A percentile compares a stretch with the other conserved stretches of the same genome.
Evolutionary conservation across 2,329 filamentous ascomycete species (phyloP).

Genomic region (Knufia fluminis): DNA sequence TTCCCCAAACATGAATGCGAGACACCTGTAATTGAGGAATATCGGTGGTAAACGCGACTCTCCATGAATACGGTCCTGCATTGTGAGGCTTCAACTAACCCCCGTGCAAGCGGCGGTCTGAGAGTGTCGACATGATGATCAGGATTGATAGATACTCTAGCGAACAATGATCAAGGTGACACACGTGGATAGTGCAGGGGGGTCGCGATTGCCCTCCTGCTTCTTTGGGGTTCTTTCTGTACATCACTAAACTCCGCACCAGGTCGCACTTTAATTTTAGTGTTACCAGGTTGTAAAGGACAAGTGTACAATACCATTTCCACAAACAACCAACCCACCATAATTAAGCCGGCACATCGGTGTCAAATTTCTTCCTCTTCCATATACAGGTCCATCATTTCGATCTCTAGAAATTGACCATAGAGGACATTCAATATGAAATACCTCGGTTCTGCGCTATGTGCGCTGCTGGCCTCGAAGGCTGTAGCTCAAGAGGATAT

Average conservation of each 20-base stretch:
- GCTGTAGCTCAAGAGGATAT: constrained; percentile 62
- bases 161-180: no score
- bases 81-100: no score
- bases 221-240: not conserved
- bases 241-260: constrained; percentile 7
- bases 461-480: constrained; percentile 56
- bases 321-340: not conserved
- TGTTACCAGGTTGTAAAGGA: constrained; percentile 7
- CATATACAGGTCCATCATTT: constrained; percentile 10
- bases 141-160: not conserved
- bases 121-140: not conserved
- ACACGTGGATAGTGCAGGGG: not conserved
- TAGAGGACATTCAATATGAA: constrained; percentile 76
- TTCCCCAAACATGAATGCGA: no score
- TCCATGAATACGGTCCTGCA: no score
- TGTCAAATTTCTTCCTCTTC: not conserved
- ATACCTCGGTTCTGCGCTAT: constrained; percentile 55
- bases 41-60: no score
- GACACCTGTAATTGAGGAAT: no score
- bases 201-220: constrained; percentile 1
- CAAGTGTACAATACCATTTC: constrained; percentile 10
- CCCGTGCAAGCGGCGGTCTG: not conserved
- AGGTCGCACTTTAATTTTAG: constrained; percentile 7
- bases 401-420: constrained; percentile 29
- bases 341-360: not conserved